phyloP scores from a whole-genome alignment of 2,329 filamentous ascomycete genomes.

The Sclerotinia trifoliorum region DNA sequence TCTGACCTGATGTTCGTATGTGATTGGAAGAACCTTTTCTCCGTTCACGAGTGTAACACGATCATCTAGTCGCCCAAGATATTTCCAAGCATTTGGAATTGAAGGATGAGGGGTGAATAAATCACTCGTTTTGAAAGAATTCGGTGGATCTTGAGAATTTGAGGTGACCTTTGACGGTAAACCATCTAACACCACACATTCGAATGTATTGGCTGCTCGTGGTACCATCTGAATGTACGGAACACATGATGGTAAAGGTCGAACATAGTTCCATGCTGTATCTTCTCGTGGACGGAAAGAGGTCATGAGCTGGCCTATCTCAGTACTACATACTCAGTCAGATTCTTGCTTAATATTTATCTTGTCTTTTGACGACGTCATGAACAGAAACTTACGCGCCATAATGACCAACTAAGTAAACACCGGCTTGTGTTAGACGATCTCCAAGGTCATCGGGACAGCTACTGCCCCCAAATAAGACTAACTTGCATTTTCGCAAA shows the following conservation, averaged over 20 bases:
- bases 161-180: slow-evolving; percentile 43
- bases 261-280: slow-evolving; percentile 61
- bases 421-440: slow-evolving; percentile 50
- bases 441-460: slow-evolving; percentile 61
- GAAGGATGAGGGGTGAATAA: slow-evolving; percentile 46
- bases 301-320: slow-evolving; percentile 62
- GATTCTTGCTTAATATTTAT: neutral
- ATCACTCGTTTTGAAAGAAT: slow-evolving; percentile 48
- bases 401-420: slow-evolving; percentile 57
- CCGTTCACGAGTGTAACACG: slow-evolving; percentile 49
- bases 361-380: too few relatives aligned
- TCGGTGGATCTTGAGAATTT: slow-evolving; percentile 44
- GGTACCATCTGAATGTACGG: slow-evolving; percentile 27
- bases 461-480: slow-evolving; percentile 57
- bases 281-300: slow-evolving; percentile 53
- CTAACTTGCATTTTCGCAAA: slow-evolving; percentile 49
- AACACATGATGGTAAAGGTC: slow-evolving; percentile 30
- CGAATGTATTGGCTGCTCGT: slow-evolving; percentile 23
- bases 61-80: slow-evolving; percentile 47
- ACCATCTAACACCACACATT: slow-evolving; percentile 41
- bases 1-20: slow-evolving; percentile 53
- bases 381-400: slow-evolving; percentile 46
- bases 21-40: slow-evolving; percentile 49
- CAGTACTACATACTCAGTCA: slow-evolving; percentile 44
- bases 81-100: slow-evolving; percentile 47